Evolutionary conservation across 1,284 basidiomycete genomes (phyloP).

Genomic region (Apiotrichum gamsii): DNA sequence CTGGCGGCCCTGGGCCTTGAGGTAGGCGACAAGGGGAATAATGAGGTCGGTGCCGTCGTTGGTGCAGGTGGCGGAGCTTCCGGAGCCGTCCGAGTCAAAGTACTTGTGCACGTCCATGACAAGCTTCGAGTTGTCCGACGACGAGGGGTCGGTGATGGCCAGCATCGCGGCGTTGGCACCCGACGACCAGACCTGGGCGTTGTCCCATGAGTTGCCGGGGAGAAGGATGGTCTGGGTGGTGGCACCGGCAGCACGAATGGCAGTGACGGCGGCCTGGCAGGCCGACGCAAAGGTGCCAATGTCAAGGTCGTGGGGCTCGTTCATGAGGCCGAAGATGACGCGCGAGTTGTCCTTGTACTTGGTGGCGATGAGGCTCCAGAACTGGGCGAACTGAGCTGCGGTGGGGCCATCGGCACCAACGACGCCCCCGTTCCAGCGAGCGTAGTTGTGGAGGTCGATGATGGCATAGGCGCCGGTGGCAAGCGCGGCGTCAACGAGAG

Average conservation of each 20-base stretch:
- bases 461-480: slow-evolving; percentile 53
- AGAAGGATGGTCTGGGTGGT: slow-evolving; percentile 38
- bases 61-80: slow-evolving; percentile 52
- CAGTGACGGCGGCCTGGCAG: slow-evolving; percentile 41
- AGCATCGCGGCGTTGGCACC: slow-evolving; percentile 48
- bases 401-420: slow-evolving; percentile 56
- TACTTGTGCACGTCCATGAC: slow-evolving; percentile 62
- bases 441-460: slow-evolving; percentile 51
- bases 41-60: slow-evolving; percentile 53
- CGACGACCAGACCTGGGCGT: slow-evolving; percentile 27
- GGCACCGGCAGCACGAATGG: slow-evolving; percentile 44
- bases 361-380: slow-evolving; percentile 56
- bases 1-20: slow-evolving; percentile 53
- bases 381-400: slow-evolving; percentile 53
- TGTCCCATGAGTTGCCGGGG: slow-evolving; percentile 39
- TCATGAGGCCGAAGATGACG: slow-evolving; percentile 49
- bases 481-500: slow-evolving; percentile 52
- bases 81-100: slow-evolving; percentile 57
- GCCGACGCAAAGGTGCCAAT: slow-evolving; percentile 28
- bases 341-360: slow-evolving; percentile 53
- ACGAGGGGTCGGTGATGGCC: slow-evolving; percentile 56
- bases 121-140: slow-evolving; percentile 49
- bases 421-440: slow-evolving; percentile 44
- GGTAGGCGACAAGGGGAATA: slow-evolving; percentile 51
- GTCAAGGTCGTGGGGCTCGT: slow-evolving; percentile 45